A percentile compares a stretch with the other conserved stretches of the same genome.
phyloP scores from a whole-genome alignment of 768 basidiomycete species.

The Tulasnella calospora region DNA sequence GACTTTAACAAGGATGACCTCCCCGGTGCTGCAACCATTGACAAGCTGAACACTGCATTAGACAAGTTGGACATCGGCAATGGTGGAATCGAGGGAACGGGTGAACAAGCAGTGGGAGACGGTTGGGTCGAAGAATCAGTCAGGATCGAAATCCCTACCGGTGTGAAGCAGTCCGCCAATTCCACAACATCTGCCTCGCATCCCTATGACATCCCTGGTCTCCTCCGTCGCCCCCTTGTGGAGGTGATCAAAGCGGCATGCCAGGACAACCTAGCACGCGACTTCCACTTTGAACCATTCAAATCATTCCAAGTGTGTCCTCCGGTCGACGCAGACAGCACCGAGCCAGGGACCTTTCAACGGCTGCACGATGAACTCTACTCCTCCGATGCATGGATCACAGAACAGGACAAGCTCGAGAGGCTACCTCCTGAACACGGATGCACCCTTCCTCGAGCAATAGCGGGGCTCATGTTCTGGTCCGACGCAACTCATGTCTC shows the following conservation, averaged over 20 bases:
- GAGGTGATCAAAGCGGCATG: too few species aligned
- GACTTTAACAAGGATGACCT: background rate
- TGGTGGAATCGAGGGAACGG: background rate
- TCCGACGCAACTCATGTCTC: conserved; percentile 25
- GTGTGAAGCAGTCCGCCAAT: background rate
- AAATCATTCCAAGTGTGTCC: background rate
- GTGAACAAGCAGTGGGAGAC: background rate
- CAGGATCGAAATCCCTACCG: background rate
- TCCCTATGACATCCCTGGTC: too few species aligned
- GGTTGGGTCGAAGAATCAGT: background rate
- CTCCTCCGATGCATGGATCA: conserved; percentile 9
- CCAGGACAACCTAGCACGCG: too few species aligned
- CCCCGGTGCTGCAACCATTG: background rate
- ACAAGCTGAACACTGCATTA: background rate
- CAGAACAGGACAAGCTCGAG: background rate
- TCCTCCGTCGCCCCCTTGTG: too few species aligned
- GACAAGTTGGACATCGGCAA: background rate
- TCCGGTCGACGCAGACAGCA: background rate
- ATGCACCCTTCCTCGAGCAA: conserved; percentile 1
- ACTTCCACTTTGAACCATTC: background rate
- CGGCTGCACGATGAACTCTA: conserved; percentile 18
- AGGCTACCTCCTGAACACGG: background rate
- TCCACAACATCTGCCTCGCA: too few species aligned
- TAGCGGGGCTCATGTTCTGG: conserved; percentile 8
- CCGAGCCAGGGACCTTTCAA: background rate